These are phyloP conservation scores for Beauveria sp. DNA, from an alignment of 2,329 filamentous ascomycete species.

Conservation along the genomic window DNA sequence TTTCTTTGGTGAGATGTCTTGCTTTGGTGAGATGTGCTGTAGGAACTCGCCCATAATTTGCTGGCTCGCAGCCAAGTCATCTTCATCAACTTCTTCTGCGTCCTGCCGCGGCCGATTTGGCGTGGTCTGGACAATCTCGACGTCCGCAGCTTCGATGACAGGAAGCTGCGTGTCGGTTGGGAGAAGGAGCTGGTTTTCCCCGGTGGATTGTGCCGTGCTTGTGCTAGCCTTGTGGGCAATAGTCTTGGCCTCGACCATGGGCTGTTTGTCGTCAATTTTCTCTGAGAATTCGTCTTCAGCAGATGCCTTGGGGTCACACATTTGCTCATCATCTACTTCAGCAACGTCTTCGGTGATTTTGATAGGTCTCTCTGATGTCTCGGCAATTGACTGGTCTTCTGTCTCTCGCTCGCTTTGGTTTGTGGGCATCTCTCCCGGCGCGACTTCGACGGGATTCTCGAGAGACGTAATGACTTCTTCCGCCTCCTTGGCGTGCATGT, in stretches of 20 bases:
- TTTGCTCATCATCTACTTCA: not conserved
- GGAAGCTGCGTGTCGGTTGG: slow-evolving; percentile 14
- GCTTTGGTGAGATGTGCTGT: slow-evolving; percentile 18
- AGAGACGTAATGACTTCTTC: not conserved
- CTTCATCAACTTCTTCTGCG: not conserved
- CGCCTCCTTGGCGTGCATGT: not conserved
- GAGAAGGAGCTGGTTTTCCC: not conserved
- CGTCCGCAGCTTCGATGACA: slow-evolving; percentile 14
- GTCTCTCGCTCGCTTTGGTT: not conserved
- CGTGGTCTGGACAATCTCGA: slow-evolving; percentile 12
- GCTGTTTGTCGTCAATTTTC: not conserved
- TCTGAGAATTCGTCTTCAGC: not conserved
- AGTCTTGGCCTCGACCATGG: not conserved
- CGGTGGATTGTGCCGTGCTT: not conserved
- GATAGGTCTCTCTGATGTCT: not conserved
- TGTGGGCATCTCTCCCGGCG: not conserved
- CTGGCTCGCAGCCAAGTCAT: slow-evolving; percentile 17
- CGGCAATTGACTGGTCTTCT: not conserved
- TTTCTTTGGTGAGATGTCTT: slow-evolving; percentile 15
- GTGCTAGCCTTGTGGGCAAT: not conserved
- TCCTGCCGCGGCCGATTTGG: not conserved
- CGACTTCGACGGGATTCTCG: not conserved
- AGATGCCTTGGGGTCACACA: not conserved
- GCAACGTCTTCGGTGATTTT: not conserved
- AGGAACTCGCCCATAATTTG: slow-evolving; percentile 24